Evolutionary conservation across 768 basidiomycete genomes (phyloP), one percentile per base, ranked within the genome.

Genomic region (Podaxis sp.): DNA sequence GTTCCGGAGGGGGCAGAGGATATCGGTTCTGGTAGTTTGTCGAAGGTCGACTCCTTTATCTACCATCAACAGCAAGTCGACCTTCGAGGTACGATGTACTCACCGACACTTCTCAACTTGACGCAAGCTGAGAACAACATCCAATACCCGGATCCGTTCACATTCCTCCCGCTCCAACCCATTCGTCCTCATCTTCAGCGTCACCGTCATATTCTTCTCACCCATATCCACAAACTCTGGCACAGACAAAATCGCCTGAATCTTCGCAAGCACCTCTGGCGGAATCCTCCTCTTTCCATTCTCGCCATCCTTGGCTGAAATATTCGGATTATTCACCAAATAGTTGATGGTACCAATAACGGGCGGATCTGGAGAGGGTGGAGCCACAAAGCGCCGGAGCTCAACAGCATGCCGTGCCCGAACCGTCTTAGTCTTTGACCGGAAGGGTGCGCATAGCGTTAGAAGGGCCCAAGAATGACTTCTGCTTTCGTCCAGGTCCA

Each of bases 91-190:
- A 30, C 26, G 38, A 19, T 54, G 22, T 22, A 69, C 83, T 38
- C 68, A 92, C 92, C 88, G 80, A 73, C 81, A 88, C 58, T 80
- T 80, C 68, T 94, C 92, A 44, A 76, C 73, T 65, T 95, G 92
- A 38, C 82, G 71, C 30, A 92, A 67, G 60, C 88, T 80, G 4
- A 88, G 72, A 5, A 77, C 73, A 64, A 93, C 82, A 5, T 79
- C 82, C 26, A 80, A 76, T 19, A 92, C 68, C 61, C 82, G 84
- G 15, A 95, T 71, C 48, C 80, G 81, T 65, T 80, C 75, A 68
- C 87, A 83, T 39, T 87, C 77, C 6, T 73, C 76, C 33, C 75
- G 74, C 1, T 78, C 69, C 61, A 90, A 69, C 59, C 78, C 81
- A 57, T 83, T 78, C 13, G 86, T 83, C 22, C 87, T 83, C 51